These are phyloP conservation scores for Telfairia occidentalis DNA, from an alignment of 331 rosid genomes.

Conservation along the genomic window DNA sequence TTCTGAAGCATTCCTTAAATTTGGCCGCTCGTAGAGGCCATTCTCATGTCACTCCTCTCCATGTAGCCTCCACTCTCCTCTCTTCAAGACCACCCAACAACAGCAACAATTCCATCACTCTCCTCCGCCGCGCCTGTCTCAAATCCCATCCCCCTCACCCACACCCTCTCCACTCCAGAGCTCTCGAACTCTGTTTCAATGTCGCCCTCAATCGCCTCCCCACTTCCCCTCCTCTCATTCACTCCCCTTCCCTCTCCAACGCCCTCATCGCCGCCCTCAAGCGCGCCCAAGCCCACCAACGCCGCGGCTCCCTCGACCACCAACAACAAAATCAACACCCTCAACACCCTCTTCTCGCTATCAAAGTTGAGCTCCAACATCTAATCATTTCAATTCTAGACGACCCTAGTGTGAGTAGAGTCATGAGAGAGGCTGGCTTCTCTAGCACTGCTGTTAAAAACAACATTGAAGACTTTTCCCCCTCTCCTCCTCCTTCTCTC, in stretches of 20 bases:
- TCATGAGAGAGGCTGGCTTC: constrained; percentile 94
- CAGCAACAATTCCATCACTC: no score
- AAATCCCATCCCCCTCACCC: constrained; percentile 47
- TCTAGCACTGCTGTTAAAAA: constrained; percentile 65
- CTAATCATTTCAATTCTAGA: constrained; percentile 79
- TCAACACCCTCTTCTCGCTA: constrained; percentile 66
- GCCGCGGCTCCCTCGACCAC: constrained; percentile 38
- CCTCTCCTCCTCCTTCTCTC: constrained; percentile 39
- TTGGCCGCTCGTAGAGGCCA: constrained; percentile 82
- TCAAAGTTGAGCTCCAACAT: constrained; percentile 76
- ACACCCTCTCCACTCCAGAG: constrained; percentile 69
- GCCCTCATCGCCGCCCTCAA: constrained; percentile 92
- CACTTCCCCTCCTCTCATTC: constrained; percentile 44
- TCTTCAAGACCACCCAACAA: constrained; percentile 40
- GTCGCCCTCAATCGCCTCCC: constrained; percentile 95
- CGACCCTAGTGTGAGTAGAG: constrained; percentile 89
- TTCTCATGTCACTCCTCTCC: constrained; percentile 97
- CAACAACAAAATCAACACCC: constrained; percentile 73
- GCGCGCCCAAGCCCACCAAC: constrained; percentile 91
- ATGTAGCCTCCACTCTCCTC: constrained; percentile 78
- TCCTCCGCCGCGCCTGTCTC: constrained; percentile 64
- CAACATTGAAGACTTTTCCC: constrained; percentile 60
- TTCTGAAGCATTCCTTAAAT: constrained; percentile 80
- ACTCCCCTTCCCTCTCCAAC: constrained; percentile 69
- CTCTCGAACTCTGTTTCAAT: constrained; percentile 95